Evolutionary conservation across 352 stramenopile species (phyloP), one percentile per base, ranked within the genome.

Genomic region (Phytophthora meadii): DNA sequence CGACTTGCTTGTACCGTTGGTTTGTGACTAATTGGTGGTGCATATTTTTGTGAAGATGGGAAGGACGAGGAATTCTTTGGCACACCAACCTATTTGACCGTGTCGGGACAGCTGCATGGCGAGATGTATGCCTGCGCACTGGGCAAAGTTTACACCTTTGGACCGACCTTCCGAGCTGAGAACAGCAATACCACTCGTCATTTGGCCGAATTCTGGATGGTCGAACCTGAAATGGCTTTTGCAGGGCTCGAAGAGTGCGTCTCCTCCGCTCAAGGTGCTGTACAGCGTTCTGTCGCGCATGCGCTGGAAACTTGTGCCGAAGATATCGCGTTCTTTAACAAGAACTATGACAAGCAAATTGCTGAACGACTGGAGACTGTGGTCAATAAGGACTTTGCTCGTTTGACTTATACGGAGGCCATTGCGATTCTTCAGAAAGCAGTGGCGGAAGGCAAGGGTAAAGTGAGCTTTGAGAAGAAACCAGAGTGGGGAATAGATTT

Each of bases 141-240:
- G 52, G 95, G 96, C 65, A 98, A 99, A 72, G 92, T 99, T 42
- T 99, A 99, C 81, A 99, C 97, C 1, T 99, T 99, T 74, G 98
- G 97, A 2, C 98, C 98, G 28, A 99, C 98, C 2, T 99, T 99
- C 73, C 91, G 97, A 28, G 98, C 98, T 0, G 97, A 99, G 76
- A 99, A 99, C 83, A 98, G 85, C 68, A 97, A 99, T 79, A 99
- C 97, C 15, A 95, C 93, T 10, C 84, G 97, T 34, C 97, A 99
- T 71, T 79, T 99, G 46, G 92, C 95, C 22, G 96, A 99, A 65
- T 99, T 99, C 76, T 98, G 95, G 85, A 99, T 99, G 97, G 94
- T 99, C 5, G 98, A 99, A 75, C 95, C 95, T 4, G 89, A 97
- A 70, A 96, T 98, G 65, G 82, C 84, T 24, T 92, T 93, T 61